Evolutionary conservation across 441 rosid genomes (phyloP).

Genomic region (Sinapis alba): DNA sequence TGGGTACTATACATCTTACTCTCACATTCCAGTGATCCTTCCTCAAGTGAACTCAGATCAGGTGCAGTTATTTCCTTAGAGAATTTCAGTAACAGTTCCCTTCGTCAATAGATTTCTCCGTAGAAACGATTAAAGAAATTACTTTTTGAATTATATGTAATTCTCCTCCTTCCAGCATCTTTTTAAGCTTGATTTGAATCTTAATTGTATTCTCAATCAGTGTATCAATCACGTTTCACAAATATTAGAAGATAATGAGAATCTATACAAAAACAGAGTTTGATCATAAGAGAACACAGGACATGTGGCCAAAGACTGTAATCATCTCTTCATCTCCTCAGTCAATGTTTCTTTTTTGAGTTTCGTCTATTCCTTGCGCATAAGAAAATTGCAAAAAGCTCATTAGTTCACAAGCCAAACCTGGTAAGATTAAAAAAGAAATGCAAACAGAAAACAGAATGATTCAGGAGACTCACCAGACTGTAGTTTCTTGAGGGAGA

Average conservation of each 20-base stretch:
- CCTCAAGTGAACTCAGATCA: slow-evolving; percentile 53
- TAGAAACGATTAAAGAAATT: not conserved
- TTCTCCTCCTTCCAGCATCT: not conserved
- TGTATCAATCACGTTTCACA: slow-evolving; percentile 7
- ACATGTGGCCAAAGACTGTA: not conserved
- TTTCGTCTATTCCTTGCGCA: slow-evolving; percentile 39
- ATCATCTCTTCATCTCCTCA: slow-evolving; percentile 19
- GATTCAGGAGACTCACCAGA: slow-evolving; percentile 57
- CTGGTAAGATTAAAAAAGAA: not conserved
- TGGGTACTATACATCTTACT: slow-evolving; percentile 92
- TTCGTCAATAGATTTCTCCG: not conserved
- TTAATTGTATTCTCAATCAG: slow-evolving; percentile 26
- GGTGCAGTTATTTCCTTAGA: slow-evolving; percentile 86
- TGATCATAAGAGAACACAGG: not conserved
- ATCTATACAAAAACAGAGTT: slow-evolving; percentile 32
- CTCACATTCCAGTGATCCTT: slow-evolving; percentile 47
- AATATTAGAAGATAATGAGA: slow-evolving; percentile 12
- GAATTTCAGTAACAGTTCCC: slow-evolving; percentile 60
- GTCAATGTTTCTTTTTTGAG: slow-evolving; percentile 31
- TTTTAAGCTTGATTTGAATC: not conserved
- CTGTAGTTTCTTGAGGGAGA: slow-evolving; percentile 60
- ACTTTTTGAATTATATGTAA: not conserved
- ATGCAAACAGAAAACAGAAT: not conserved
- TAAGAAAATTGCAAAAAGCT: not conserved
- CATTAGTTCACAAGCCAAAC: slow-evolving; percentile 3